Base-by-base conservation (phyloP, 2,329 filamentous ascomycete genomes). In the Apiospora pterosperma region DNA sequence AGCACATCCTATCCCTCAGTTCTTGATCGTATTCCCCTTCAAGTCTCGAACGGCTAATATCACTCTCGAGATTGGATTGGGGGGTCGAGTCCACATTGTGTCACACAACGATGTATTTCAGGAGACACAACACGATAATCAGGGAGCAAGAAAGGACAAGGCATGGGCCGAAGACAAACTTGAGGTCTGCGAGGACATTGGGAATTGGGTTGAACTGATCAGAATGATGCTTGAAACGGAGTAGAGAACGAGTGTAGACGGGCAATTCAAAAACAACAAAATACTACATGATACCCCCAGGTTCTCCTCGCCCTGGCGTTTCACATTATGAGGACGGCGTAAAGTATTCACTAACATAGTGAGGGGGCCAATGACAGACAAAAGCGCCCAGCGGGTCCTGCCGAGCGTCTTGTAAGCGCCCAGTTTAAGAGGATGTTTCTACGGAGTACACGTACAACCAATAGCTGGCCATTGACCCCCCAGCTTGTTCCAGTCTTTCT, bases 51-150 rank as follows among this genome's bases (percentile, higher is more conserved):
- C 82, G 2, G 84, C 83, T 5, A 83, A 84, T 65, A 76, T 91
- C 28, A 82, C 81, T 31, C 70, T 91, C 14, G 85, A 87, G 69
- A 83, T 92, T 21, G 80, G 84, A 23, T 79, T 84, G 39, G 88
- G 89, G 64, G 89, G 85, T 5, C 79, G 84, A 16, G 81, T 91
- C 4, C 79, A 84, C 21, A 79, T 92, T 39, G 76, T 82, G 3
- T 82, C 85, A 28, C 86, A 90, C 69, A 89, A 90, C 67, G 71
- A 5, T 71, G 85, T 55, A 63, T 66, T 4, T 63, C 67, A 8
- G 69, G 58, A 39, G 34, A 36, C 28, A 6, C 42, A 16, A 25
- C 67, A 61, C 25, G 68, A 65, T 1, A 61, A 59, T 65, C 59
- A 55, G 12, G 64, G 63, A 44, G 74, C 76, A 64, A 58, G 75